Conservation (phyloP, 23 red algal genomes). For the Gracilaria caudata region DNA sequence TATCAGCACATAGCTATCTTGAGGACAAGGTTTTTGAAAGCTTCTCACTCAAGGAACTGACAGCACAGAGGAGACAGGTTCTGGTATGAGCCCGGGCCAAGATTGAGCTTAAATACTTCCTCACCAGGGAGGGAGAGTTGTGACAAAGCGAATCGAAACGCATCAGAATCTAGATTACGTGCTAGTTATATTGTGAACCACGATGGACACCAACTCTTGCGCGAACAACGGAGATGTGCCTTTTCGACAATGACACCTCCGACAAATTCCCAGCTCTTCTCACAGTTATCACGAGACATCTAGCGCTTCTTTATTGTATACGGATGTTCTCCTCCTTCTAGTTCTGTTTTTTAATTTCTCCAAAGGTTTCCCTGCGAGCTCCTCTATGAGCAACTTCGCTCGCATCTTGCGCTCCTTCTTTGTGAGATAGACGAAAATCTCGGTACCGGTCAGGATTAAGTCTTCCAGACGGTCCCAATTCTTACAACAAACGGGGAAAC, state of each 20-base stretch:
- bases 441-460: background rate
- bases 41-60: no score
- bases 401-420: constrained; percentile 2
- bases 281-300: background rate
- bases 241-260: background rate
- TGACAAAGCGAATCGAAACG: no score
- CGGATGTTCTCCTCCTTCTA: background rate
- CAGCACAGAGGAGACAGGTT: no score
- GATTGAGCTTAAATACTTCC: background rate
- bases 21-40: no score
- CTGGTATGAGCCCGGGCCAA: no score
- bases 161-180: no score
- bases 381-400: background rate
- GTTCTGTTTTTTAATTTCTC: background rate
- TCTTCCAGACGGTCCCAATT: background rate
- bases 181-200: no score
- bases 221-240: background rate
- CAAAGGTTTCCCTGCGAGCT: background rate
- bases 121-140: no score
- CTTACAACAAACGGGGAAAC: constrained; percentile 6
- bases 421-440: background rate
- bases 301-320: background rate
- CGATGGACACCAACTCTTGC: background rate
- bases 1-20: background rate
- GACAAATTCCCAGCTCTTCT: background rate